These are phyloP conservation scores for Annulohypoxylon nitens DNA, from an alignment of 495 filamentous ascomycete species.

Conservation along the genomic window DNA sequence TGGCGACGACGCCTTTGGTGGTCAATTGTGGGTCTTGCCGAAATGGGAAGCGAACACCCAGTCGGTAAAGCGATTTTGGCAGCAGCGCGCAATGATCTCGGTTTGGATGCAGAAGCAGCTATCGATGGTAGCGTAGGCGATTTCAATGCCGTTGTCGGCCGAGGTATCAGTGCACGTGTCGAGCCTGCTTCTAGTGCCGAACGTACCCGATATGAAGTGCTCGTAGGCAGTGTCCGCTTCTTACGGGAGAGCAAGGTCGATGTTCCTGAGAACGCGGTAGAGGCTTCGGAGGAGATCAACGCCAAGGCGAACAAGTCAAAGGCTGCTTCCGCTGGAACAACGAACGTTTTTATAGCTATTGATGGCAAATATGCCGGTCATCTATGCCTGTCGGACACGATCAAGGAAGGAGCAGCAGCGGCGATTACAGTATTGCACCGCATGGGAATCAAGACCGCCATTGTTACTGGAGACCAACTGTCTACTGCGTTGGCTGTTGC, in stretches of 20 bases:
- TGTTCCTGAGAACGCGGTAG: constrained; percentile 72
- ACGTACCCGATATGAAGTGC: constrained; percentile 76
- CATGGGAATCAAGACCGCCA: constrained; percentile 86
- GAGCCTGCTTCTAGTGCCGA: constrained; percentile 78
- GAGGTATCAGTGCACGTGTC: constrained; percentile 85
- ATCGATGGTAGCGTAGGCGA: constrained; percentile 86
- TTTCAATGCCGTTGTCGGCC: constrained; percentile 85
- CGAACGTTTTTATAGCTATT: constrained; percentile 92
- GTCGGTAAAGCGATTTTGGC: constrained; percentile 86
- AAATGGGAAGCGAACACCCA: constrained; percentile 95
- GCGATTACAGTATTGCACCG: constrained; percentile 84
- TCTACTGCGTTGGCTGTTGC: constrained; percentile 87
- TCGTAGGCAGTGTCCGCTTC: constrained; percentile 85
- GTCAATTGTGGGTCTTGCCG: constrained; percentile 90
- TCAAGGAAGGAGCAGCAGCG: constrained; percentile 89
- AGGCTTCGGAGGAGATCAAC: constrained; percentile 68
- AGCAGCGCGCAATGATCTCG: constrained; percentile 79
- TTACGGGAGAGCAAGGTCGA: constrained; percentile 75
- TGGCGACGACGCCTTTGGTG: constrained; percentile 87
- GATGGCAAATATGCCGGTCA: constrained; percentile 82
- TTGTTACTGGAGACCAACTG: constrained; percentile 93
- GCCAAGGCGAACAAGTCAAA: constrained; percentile 57
- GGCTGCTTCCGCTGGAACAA: constrained; percentile 72
- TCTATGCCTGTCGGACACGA: constrained; percentile 85
- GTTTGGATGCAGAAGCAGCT: constrained; percentile 75